phyloP scores from a whole-genome alignment of 2,329 filamentous ascomycete species.

The Aspergillus amoenus region DNA sequence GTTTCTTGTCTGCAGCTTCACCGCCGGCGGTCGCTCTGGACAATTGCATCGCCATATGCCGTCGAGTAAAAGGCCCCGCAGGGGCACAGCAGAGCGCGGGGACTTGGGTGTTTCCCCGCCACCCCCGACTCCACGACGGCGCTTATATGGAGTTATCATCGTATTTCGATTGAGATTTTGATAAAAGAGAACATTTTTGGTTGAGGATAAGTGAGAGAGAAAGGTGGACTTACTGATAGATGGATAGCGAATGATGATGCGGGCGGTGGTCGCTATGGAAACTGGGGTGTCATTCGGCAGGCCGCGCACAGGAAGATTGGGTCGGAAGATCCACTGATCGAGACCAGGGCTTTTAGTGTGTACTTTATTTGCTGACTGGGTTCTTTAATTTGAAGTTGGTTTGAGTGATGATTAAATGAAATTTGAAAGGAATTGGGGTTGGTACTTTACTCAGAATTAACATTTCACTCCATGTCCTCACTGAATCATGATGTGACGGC shows the following conservation, averaged over 20 bases:
- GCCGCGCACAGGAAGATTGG: too few species aligned
- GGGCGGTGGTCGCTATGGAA: conserved; percentile 22
- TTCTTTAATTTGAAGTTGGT: too few species aligned
- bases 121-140: neutral
- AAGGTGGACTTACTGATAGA: neutral
- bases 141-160: conserved; percentile 28
- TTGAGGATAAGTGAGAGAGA: neutral
- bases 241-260: neutral
- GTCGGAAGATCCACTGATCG: too few species aligned
- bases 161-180: neutral
- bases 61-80: conserved; percentile 43
- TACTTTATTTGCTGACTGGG: too few species aligned
- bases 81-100: conserved; percentile 22
- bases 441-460: too few species aligned
- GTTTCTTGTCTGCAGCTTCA: conserved; percentile 59
- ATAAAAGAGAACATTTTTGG: neutral
- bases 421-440: neutral
- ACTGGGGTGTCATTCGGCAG: conserved; percentile 8
- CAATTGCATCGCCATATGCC: conserved; percentile 58
- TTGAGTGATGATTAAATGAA: too few species aligned
- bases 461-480: too few species aligned
- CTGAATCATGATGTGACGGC: too few species aligned
- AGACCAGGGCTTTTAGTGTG: too few species aligned
- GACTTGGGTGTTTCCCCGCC: conserved; percentile 8
- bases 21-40: conserved; percentile 52